A percentile compares a stretch with the other conserved stretches of the same genome.
Conservation (phyloP, 495 filamentous ascomycete genomes). For the Penicillium nucicola region DNA sequence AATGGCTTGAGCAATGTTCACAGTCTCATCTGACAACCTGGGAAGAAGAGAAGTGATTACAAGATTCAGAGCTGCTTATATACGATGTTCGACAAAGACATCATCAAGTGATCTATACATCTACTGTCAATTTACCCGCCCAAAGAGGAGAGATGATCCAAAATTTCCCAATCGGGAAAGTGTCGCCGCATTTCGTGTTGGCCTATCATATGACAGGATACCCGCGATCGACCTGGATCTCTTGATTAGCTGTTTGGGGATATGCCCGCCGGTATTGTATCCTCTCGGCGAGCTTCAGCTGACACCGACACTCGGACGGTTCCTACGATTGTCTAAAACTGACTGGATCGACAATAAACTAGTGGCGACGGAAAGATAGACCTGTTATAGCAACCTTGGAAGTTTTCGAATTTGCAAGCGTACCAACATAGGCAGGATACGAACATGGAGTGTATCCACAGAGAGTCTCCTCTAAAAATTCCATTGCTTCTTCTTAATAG, state of each 20-base stretch:
- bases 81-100: background rate
- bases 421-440: background rate
- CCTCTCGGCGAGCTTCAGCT: background rate
- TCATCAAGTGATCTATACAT: constrained; percentile 4
- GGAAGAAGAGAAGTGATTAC: too few relatives aligned
- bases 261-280: background rate
- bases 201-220: background rate
- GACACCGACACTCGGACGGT: background rate
- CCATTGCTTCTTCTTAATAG: too few relatives aligned
- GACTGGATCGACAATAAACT: background rate
- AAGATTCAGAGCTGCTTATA: background rate
- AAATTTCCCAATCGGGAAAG: constrained; percentile 5
- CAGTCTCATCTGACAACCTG: too few relatives aligned
- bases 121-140: background rate
- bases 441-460: background rate
- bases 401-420: too few relatives aligned
- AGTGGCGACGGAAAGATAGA: background rate
- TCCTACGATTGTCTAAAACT: background rate
- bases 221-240: too few relatives aligned
- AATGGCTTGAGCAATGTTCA: constrained; percentile 4
- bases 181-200: constrained; percentile 1
- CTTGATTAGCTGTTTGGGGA: background rate
- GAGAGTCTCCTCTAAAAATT: background rate
- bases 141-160: background rate
- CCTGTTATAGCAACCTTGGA: background rate